phyloP scores from a whole-genome alignment of 371 early-diverging fungal genomes.

The Apophysomyces elegans region DNA sequence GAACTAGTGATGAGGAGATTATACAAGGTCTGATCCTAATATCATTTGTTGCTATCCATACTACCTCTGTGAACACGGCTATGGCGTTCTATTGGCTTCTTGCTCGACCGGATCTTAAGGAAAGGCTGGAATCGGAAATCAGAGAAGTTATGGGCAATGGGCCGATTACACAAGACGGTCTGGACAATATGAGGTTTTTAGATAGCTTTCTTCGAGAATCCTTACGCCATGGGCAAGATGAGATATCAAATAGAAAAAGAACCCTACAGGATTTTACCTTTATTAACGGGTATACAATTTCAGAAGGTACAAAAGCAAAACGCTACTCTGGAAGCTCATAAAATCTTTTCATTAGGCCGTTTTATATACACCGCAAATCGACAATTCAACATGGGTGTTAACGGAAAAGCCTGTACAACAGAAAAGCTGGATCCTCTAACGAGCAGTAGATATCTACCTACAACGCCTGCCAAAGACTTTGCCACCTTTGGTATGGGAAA shows the following conservation, averaged over 20 bases:
- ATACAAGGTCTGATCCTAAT: conserved; percentile 27
- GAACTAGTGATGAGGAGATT: conserved; percentile 20
- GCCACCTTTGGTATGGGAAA: too few species aligned
- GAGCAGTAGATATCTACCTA: too few species aligned
- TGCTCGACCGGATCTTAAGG: conserved; percentile 39
- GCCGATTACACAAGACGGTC: conserved; percentile 23
- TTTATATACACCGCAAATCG: too few species aligned
- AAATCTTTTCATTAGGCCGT: too few species aligned
- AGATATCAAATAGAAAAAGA: conserved; percentile 27
- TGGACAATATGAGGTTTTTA: conserved; percentile 37
- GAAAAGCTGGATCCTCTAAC: too few species aligned
- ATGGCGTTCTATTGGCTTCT: conserved; percentile 38
- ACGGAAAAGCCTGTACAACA: too few species aligned
- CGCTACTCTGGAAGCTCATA: too few species aligned
- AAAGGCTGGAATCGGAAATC: conserved; percentile 31
- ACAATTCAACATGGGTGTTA: too few species aligned
- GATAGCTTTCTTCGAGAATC: conserved; percentile 43
- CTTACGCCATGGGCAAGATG: conserved; percentile 38
- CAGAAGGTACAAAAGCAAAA: conserved; percentile 18
- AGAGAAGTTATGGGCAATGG: conserved; percentile 26
- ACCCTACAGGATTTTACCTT: conserved; percentile 31
- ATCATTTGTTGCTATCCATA: conserved; percentile 46
- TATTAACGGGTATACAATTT: conserved; percentile 41
- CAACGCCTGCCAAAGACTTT: too few species aligned
- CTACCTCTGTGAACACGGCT: conserved; percentile 32